Base-by-base conservation (phyloP, 768 basidiomycete species). In the Lenzites betulinus region DNA sequence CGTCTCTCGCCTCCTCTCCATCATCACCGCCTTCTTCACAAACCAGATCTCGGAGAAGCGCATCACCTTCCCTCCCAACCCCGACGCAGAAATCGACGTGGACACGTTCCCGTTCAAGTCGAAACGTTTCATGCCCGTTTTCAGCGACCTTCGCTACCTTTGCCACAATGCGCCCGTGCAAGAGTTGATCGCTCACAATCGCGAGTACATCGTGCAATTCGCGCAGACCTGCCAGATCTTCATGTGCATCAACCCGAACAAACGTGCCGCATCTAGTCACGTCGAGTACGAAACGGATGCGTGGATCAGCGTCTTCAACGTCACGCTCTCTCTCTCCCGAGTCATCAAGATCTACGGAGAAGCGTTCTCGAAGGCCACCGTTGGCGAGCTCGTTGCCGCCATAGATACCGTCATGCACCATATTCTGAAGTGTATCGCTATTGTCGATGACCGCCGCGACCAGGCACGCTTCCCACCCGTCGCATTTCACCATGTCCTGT, bases 241-340 rank as follows among this genome's bases (percentile, higher is more conserved):
- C 79, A 91, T 93, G 85, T 93, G 92, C 64, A 82, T 98, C 69
- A 95, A 96, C 69, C 89, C 95, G 2, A 94, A 95, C 73, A 87
- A 88, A 66, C 85, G 96, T 18, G 93, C 90, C 20, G 85, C 81
- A 6, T 81, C 83, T 28, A 88, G 78, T 52, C 97, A 98, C 66
- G 86, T 99, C 67, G 96, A 98, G 73, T 99, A 92, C 76, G 97
- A 99, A 76, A 90, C 90, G 30, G 97, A 99, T 65, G 89, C 90
- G 20, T 97, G 95, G 96, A 93, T 97, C 63, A 92, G 89, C 67
- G 93, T 97, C 15, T 98, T 98, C 75, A 95, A 95, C 66, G 90
- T 98, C 23, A 95, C 94, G 7, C 83, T 96, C 11, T 95, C 93
- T 35, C 76, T 99, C 25, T 90, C 91, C 7, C 87, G 93, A 44